Conservation (phyloP, 176 grass and related monocot species). For the Aegilops longissima region DNA sequence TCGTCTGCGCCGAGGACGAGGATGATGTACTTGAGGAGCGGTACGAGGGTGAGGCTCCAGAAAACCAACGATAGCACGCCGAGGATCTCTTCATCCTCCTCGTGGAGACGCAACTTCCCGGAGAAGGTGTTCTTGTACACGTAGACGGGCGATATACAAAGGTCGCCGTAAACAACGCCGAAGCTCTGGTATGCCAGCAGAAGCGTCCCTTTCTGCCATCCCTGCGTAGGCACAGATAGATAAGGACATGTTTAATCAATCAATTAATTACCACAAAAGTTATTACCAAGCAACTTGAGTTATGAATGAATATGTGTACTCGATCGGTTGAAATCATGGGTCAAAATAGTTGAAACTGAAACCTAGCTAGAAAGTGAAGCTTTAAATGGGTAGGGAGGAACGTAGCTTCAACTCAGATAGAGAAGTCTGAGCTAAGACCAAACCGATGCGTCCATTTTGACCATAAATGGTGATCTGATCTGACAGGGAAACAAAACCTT, state of each 20-base stretch:
- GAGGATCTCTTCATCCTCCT: conserved; percentile 85
- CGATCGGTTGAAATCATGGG: background rate
- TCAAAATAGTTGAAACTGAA: background rate
- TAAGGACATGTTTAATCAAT: background rate
- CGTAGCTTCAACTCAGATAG: background rate
- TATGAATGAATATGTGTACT: background rate
- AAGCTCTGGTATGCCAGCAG: conserved; percentile 86
- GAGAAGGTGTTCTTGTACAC: conserved; percentile 98
- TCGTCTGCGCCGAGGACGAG: conserved; percentile 87
- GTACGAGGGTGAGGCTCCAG: conserved; percentile 89
- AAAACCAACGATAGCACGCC: conserved; percentile 81
- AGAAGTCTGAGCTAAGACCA: conserved; percentile 20
- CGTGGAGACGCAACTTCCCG: conserved; percentile 69
- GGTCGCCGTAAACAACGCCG: conserved; percentile 83
- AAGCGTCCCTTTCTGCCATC: conserved; percentile 57
- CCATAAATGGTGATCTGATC: conserved; percentile 20
- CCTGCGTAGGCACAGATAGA: background rate
- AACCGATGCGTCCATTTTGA: conserved; percentile 8
- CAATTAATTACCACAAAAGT: background rate
- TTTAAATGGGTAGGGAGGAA: conserved; percentile 15
- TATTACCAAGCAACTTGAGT: background rate
- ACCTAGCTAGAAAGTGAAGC: background rate
- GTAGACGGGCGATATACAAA: conserved; percentile 84
- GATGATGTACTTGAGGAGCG: conserved; percentile 86
- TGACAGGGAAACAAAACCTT: conserved; percentile 17